Evolutionary conservation across 2,329 filamentous ascomycete genomes (phyloP).

Genomic region (Chrysoporthe austroafricana): DNA sequence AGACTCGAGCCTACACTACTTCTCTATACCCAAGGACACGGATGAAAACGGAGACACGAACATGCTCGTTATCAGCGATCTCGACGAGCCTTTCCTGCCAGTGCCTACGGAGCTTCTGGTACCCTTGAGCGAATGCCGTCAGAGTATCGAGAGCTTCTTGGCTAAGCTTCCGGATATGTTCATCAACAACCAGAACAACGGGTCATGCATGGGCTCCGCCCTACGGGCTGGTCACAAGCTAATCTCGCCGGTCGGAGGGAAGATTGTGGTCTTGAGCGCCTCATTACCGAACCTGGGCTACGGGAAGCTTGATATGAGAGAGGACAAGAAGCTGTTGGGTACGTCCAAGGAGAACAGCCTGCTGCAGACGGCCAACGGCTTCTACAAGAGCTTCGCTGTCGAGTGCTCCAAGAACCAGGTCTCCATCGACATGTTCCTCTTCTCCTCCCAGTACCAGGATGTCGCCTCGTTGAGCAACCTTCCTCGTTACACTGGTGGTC

Average conservation of each 20-base stretch:
- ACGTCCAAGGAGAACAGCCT: slow-evolving; percentile 89
- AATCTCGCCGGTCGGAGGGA: slow-evolving; percentile 91
- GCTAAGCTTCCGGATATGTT: slow-evolving; percentile 95
- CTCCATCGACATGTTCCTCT: slow-evolving; percentile 97
- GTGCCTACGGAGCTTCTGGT: slow-evolving; percentile 91
- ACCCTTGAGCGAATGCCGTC: slow-evolving; percentile 83
- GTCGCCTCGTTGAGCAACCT: slow-evolving; percentile 95
- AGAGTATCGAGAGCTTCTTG: slow-evolving; percentile 90
- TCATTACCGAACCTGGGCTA: slow-evolving; percentile 88
- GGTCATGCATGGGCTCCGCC: slow-evolving; percentile 94
- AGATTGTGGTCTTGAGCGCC: slow-evolving; percentile 89
- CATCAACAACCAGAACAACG: slow-evolving; percentile 85
- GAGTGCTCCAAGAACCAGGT: slow-evolving; percentile 99
- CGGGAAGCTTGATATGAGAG: slow-evolving; percentile 88
- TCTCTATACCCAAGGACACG: slow-evolving; percentile 86
- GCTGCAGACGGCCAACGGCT: slow-evolving; percentile 89
- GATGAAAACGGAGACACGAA: slow-evolving; percentile 83
- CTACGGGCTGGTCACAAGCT: slow-evolving; percentile 93
- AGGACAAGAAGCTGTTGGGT: slow-evolving; percentile 94
- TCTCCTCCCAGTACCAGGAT: slow-evolving; percentile 95
- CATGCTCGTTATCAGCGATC: slow-evolving; percentile 92
- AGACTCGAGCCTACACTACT: slow-evolving; percentile 94
- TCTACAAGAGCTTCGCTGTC: slow-evolving; percentile 99
- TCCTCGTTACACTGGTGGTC: slow-evolving; percentile 92
- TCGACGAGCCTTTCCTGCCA: slow-evolving; percentile 95